These are phyloP conservation scores for Eutrema heterophyllum DNA, from an alignment of 345 rosid genomes.

Conservation along the genomic window DNA sequence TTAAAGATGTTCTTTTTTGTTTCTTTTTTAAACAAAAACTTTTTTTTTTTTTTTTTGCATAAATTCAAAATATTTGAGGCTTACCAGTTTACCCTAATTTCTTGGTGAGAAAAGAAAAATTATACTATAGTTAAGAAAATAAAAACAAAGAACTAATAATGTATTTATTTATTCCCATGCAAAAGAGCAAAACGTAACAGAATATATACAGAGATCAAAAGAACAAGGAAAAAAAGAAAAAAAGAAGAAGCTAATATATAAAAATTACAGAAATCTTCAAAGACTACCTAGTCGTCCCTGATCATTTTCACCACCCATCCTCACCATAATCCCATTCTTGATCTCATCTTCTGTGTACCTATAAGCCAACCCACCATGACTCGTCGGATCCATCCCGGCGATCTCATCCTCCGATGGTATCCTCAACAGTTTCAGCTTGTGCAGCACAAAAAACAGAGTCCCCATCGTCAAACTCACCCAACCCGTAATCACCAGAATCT, in stretches of 20 bases:
- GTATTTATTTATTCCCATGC: too few species aligned
- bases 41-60: too few species aligned
- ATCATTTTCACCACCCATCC: not conserved
- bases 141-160: too few species aligned
- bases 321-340: slow-evolving; percentile 17
- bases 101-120: too few species aligned
- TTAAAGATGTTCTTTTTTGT: too few species aligned
- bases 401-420: slow-evolving; percentile 37
- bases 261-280: not conserved
- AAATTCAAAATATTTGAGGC: too few species aligned
- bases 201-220: not conserved
- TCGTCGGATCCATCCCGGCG: slow-evolving; percentile 40
- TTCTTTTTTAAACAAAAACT: too few species aligned
- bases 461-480: slow-evolving; percentile 48
- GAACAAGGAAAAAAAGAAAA: not conserved
- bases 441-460: slow-evolving; percentile 26
- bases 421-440: slow-evolving; percentile 33
- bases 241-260: not conserved
- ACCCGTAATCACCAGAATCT: slow-evolving; percentile 29
- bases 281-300: not conserved
- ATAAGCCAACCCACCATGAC: slow-evolving; percentile 41
- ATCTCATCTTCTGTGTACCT: slow-evolving; percentile 26
- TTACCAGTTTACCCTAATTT: too few species aligned
- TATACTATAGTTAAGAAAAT: too few species aligned
- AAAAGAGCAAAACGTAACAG: too few species aligned